phyloP scores from a whole-genome alignment of 2,329 filamentous ascomycete genomes.

The Nigrospora oryzae region DNA sequence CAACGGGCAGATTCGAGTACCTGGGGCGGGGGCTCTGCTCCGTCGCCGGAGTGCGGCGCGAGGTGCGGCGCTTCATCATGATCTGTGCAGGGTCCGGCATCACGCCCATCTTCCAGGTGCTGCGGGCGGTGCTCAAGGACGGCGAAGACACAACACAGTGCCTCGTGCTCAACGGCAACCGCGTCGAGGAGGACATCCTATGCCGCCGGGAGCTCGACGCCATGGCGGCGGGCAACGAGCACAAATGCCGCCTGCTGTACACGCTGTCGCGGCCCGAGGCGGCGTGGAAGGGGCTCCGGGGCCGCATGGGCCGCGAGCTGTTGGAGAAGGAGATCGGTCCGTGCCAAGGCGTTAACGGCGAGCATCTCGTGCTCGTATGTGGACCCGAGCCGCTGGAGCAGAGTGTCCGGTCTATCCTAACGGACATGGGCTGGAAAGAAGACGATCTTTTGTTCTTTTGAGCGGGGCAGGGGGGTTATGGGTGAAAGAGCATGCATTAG shows the following conservation, averaged over 20 bases:
- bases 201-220: constrained; percentile 64
- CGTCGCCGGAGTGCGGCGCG: constrained; percentile 47
- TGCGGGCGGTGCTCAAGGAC: constrained; percentile 65
- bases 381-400: constrained; percentile 71
- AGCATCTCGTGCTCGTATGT: constrained; percentile 67
- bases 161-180: constrained; percentile 71
- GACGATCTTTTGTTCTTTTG: constrained; percentile 71
- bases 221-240: constrained; percentile 42
- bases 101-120: constrained; percentile 82
- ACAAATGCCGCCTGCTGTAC: constrained; percentile 58
- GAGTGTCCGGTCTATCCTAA: constrained; percentile 38
- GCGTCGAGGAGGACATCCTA: constrained; percentile 72
- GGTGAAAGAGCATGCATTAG: too few relatives aligned
- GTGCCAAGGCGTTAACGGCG: constrained; percentile 24
- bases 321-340: constrained; percentile 49
- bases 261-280: constrained; percentile 57
- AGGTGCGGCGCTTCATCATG: constrained; percentile 68
- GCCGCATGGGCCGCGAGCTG: constrained; percentile 56
- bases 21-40: constrained; percentile 55
- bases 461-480: not conserved
- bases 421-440: constrained; percentile 60
- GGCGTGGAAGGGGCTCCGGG: constrained; percentile 59
- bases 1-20: constrained; percentile 80
- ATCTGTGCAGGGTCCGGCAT: constrained; percentile 84
- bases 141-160: constrained; percentile 56